phyloP scores from a whole-genome alignment of 2,329 filamentous ascomycete species.

The Botrytis pseudocinerea region DNA sequence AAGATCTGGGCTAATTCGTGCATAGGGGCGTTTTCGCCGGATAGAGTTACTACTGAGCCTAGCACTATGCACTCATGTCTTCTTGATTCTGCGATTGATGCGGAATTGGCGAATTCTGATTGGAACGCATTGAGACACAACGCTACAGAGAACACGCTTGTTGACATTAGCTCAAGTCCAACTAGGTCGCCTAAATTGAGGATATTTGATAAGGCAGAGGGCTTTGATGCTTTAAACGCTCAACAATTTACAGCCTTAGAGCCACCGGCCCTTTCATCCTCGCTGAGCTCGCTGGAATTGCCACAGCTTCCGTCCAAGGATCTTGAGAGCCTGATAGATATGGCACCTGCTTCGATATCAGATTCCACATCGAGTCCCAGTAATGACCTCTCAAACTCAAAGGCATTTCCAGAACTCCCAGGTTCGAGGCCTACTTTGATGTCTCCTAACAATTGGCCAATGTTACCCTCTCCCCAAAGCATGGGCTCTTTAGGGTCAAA shows the following conservation, averaged over 20 bases:
- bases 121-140: constrained; percentile 11
- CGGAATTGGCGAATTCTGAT: background rate
- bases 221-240: background rate
- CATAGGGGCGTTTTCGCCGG: background rate
- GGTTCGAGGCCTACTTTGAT: background rate
- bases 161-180: constrained; percentile 12
- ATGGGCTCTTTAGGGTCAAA: background rate
- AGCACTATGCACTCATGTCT: background rate
- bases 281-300: background rate
- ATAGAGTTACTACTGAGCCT: background rate
- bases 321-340: background rate
- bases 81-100: constrained; percentile 17
- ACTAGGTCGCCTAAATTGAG: constrained; percentile 6
- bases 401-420: background rate
- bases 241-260: background rate
- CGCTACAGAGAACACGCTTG: background rate
- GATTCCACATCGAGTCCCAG: background rate
- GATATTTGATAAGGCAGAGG: background rate
- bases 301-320: constrained; percentile 14
- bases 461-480: background rate
- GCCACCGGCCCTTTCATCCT: background rate
- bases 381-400: background rate
- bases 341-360: background rate
- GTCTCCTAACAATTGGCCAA: background rate
- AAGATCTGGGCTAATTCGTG: background rate